phyloP scores from a whole-genome alignment of 306 rosid genomes.

The Cicer yamashitae region DNA sequence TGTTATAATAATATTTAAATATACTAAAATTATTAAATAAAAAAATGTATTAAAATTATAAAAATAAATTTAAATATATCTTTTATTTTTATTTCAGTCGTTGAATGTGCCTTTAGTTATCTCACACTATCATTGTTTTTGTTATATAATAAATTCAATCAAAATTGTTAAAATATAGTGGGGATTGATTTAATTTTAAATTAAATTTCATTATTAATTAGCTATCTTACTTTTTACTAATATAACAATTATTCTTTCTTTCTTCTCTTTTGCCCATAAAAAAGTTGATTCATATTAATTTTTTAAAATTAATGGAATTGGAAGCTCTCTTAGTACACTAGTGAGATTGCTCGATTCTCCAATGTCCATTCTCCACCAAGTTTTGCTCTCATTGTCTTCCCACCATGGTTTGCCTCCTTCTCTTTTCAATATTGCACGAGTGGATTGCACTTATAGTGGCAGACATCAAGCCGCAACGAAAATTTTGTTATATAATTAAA shows the following conservation, averaged over 20 bases:
- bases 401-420: slow-evolving; percentile 60
- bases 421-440: slow-evolving; percentile 49
- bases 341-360: slow-evolving; percentile 41
- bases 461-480: slow-evolving; percentile 59
- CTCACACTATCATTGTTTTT: not conserved
- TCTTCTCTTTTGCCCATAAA: slow-evolving; percentile 25
- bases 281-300: not conserved
- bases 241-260: not conserved
- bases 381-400: slow-evolving; percentile 54
- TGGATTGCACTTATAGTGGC: slow-evolving; percentile 61
- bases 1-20: no score
- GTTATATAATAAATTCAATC: not conserved
- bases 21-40: no score
- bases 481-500: slow-evolving; percentile 37
- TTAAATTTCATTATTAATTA: not conserved
- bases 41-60: no score
- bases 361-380: slow-evolving; percentile 46
- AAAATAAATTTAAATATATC: no score
- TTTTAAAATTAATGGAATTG: slow-evolving; percentile 4
- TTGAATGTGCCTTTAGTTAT: no score
- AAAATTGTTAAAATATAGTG: not conserved
- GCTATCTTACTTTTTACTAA: not conserved
- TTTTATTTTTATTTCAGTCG: no score
- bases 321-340: slow-evolving; percentile 33
- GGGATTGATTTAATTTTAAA: not conserved